These are phyloP conservation scores for Cyclotella sp. DNA, from an alignment of 108 stramenopile genomes.

Conservation along the genomic window DNA sequence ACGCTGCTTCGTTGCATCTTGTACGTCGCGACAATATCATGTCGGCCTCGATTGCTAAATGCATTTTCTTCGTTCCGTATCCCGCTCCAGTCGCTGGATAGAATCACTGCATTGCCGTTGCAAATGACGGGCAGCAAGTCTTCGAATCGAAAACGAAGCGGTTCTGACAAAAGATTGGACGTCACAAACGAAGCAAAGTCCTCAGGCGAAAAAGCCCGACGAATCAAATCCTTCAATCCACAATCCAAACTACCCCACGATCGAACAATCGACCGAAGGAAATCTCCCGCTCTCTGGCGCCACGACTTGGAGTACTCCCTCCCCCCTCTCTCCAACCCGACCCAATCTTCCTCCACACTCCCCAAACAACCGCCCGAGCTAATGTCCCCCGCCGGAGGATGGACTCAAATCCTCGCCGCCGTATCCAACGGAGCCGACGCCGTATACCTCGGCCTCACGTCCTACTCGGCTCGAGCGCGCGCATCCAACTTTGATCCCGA, in stretches of 20 bases:
- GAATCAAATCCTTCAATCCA: not conserved
- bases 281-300: constrained; percentile 77
- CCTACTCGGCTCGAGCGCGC: constrained; percentile 71
- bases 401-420: constrained; percentile 74
- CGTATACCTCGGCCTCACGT: constrained; percentile 70
- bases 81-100: no score
- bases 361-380: constrained; percentile 62
- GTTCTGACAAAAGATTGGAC: no score
- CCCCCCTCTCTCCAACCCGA: not conserved
- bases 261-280: constrained; percentile 60
- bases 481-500: constrained; percentile 76
- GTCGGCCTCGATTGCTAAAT: no score
- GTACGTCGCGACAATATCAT: no score
- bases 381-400: constrained; percentile 83
- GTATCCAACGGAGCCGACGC: constrained; percentile 83
- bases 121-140: no score
- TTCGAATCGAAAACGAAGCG: no score
- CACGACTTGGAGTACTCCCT: constrained; percentile 47
- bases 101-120: no score
- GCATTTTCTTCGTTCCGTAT: no score
- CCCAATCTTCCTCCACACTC: not conserved
- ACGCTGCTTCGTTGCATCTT: no score
- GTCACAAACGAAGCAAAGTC: no score
- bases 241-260: constrained; percentile 16
- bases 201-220: not conserved